Evolutionary conservation across 768 basidiomycete genomes (phyloP), one percentile per base, ranked within the genome.

Genomic region (Russula griseocarnosa): DNA sequence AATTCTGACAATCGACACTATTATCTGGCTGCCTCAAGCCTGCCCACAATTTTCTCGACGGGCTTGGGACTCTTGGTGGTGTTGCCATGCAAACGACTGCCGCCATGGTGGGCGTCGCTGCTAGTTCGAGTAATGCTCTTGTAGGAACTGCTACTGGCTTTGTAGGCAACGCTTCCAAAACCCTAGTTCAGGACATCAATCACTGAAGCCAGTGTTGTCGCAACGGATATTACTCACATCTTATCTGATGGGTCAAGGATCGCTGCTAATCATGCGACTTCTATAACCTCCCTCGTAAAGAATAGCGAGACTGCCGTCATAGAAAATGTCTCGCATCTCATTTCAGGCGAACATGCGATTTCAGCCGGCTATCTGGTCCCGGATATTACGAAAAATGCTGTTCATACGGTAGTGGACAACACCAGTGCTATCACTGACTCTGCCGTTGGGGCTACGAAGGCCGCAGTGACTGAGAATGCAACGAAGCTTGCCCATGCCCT

Each of bases 11-110:
- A 22, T 61, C 1, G 42, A 38, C 5, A 56, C 64, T 2, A 16
- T 61, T 20, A 46, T 42, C 36, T 65, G 59, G 64, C 50, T 65
- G 30, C 58, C 46, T 64, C 63, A 14, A 64, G 58, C 10, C 28
- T 65, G 42, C 60, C 64, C 7, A 40, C 42, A 46, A 26, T 20
- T 22, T 61, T 50, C 16, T 65, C 1, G 40, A 59, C n/a, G 54
- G 54, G 13, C 49, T 65, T 24, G 34, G 59, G 18, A 40, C 40
- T 8, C 0, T 55, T 3, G 16, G 63, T 26, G 64, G 64, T 3
- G 40, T 47, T n/a, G 64, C 64, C 36, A 57, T 51, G 49, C 26
- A 47, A 7, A 34, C 59, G 34, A 56, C 55, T 4, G 36, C 53
- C 3, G 46, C 13, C 22, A 4, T 59, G 5, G 57, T 36, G 10